Base-by-base conservation (phyloP, 1,284 basidiomycete genomes). In the Xerocomus amazonicus region DNA sequence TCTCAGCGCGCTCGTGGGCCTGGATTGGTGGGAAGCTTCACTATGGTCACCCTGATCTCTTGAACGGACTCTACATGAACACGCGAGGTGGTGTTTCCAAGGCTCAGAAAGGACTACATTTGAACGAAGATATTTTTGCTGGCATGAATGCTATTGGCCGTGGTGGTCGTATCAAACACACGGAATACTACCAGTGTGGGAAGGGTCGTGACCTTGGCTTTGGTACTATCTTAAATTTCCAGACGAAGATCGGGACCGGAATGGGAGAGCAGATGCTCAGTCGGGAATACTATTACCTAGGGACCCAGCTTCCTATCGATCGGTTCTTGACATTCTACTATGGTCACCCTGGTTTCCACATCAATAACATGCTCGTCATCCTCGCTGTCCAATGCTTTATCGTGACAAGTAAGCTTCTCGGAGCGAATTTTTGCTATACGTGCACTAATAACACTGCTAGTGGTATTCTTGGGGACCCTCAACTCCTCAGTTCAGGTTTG, bases 221-320 rank as follows among this genome's bases (percentile, higher is more conserved):
- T 70, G 96, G 96, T 41, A 99, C 96, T 28, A 99, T 99, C 68
- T 73, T 99, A 61, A 99, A 99, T 72, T 99, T 99, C 87, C 92
- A 94, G 78, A 99, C 96, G 56, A 99, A 99, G 82, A 94, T 99
- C 57, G 96, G 97, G 31, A 98, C 95, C 40, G 97, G 97, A 73
- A 99, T 99, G 96, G 97, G 96, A 48, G 97, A 99, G 71, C 96
- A 99, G 72, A 95, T 98, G 92, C 82, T 99, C 58, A 97, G 92
- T 73, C 84, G 96, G 61, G 96, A 99, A 74, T 98, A 99, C 74
- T 99, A 99, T 73, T 99, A 99, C 70, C 74, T 99, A 57, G 97
- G 96, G 46, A 99, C 97, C n/a, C 96, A 99, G 70, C 81, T 99
- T 41, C 95, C 96, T 36, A 86, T 97, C 68, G 97, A 99, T 69